Evolutionary conservation across 192 early-diverging fungal species (phyloP).

Genomic region (Endogone sp.): DNA sequence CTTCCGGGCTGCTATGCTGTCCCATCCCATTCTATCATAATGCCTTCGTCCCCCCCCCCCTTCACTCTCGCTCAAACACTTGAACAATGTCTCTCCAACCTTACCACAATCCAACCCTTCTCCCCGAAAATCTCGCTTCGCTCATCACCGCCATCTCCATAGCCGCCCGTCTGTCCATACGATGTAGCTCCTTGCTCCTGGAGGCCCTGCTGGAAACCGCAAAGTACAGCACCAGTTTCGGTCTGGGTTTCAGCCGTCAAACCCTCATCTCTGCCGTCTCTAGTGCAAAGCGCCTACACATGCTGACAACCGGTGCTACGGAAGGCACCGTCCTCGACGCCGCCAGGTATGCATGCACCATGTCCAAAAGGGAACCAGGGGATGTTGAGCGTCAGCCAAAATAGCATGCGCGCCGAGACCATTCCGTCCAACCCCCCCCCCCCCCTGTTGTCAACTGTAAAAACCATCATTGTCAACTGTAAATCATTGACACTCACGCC

Average conservation of each 20-base stretch:
- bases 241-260: conserved; percentile 49
- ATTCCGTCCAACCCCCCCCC: too few species aligned
- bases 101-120: conserved; percentile 37
- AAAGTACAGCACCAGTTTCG: conserved; percentile 55
- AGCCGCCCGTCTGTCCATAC: conserved; percentile 55
- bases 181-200: conserved; percentile 52
- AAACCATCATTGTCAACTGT: not conserved
- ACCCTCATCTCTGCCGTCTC: conserved; percentile 55
- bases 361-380: too few species aligned
- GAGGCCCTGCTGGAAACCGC: conserved; percentile 59
- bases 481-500: not conserved
- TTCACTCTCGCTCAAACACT: not conserved
- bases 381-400: too few species aligned
- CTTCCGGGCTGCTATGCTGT: too few species aligned
- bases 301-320: conserved; percentile 19
- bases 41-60: not conserved
- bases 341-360: conserved; percentile 15
- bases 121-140: conserved; percentile 53
- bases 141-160: conserved; percentile 57
- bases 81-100: conserved; percentile 16
- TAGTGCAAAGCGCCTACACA: conserved; percentile 55
- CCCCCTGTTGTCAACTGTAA: not conserved
- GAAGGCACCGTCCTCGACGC: conserved; percentile 22
- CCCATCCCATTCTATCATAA: not conserved
- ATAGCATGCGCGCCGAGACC: too few species aligned